Percentiles rank a stretch among this genome's conserved stretches.
phyloP scores from a whole-genome alignment of 2,329 filamentous ascomycete species.

The Colletotrichum sp. region DNA sequence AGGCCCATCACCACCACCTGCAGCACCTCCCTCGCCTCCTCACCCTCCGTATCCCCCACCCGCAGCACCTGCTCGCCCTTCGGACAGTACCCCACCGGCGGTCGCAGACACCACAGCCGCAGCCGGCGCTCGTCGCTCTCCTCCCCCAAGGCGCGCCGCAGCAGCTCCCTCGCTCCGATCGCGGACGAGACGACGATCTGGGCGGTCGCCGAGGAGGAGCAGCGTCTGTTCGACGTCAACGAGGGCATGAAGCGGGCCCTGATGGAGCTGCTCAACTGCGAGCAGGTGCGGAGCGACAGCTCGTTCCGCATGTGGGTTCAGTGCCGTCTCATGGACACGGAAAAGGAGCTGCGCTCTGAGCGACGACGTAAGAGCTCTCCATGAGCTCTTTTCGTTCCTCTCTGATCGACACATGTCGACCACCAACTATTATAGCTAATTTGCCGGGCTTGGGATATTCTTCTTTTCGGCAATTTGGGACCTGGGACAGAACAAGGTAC shows the following conservation, averaged over 20 bases:
- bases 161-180: slow-evolving; percentile 38
- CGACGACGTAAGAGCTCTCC: slow-evolving; percentile 42
- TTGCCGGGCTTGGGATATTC: background rate
- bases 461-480: background rate
- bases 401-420: background rate
- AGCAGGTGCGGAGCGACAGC: slow-evolving; percentile 55
- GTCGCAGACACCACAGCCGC: slow-evolving; percentile 46
- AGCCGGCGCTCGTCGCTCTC: slow-evolving; percentile 43
- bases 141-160: slow-evolving; percentile 18
- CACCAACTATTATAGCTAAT: background rate
- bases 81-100: slow-evolving; percentile 20
- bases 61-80: slow-evolving; percentile 53
- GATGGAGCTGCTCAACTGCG: slow-evolving; percentile 67
- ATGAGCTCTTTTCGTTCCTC: background rate
- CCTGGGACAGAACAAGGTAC: background rate
- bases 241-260: slow-evolving; percentile 66
- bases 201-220: slow-evolving; percentile 57
- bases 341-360: slow-evolving; percentile 61
- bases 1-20: slow-evolving; percentile 42
- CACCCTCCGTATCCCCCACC: slow-evolving; percentile 66
- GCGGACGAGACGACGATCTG: slow-evolving; percentile 52
- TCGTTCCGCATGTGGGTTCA: slow-evolving; percentile 64
- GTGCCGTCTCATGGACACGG: slow-evolving; percentile 63
- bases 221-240: slow-evolving; percentile 60
- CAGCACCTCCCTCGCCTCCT: slow-evolving; percentile 40